These are phyloP conservation scores for Vaccinium myrtillus DNA, from an alignment of 148 eudicot genomes.

Conservation along the genomic window DNA sequence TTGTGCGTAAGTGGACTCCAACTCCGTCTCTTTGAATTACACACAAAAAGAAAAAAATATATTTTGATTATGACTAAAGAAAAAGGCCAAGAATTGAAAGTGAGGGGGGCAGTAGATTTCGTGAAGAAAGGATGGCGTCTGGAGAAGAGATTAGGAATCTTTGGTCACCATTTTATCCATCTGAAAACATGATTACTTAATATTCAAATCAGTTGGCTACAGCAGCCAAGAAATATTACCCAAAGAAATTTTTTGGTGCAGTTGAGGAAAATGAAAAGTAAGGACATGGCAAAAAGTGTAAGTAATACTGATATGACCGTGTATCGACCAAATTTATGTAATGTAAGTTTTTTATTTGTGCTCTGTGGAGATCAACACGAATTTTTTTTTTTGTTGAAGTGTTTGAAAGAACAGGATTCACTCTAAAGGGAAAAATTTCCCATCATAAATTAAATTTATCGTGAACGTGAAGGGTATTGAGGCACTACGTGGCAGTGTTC, in stretches of 20 bases:
- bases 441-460: no score
- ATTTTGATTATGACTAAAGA: neutral
- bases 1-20: no score
- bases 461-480: no score
- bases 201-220: neutral
- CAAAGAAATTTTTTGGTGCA: neutral
- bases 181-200: neutral
- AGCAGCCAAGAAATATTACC: neutral
- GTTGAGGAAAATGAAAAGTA: neutral
- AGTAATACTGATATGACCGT: neutral
- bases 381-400: no score
- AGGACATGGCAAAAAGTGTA: neutral
- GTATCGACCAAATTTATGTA: neutral
- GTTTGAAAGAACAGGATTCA: no score
- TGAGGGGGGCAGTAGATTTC: neutral
- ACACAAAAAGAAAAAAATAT: no score
- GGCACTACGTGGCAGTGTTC: no score
- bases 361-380: no score
- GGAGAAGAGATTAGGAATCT: constrained; percentile 10
- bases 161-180: constrained; percentile 8
- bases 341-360: neutral
- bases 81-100: neutral
- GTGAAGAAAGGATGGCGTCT: constrained; percentile 15
- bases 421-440: no score
- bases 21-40: no score